These are phyloP conservation scores for Ustilago lituana DNA, from an alignment of 1,284 basidiomycete species.

Conservation along the genomic window DNA sequence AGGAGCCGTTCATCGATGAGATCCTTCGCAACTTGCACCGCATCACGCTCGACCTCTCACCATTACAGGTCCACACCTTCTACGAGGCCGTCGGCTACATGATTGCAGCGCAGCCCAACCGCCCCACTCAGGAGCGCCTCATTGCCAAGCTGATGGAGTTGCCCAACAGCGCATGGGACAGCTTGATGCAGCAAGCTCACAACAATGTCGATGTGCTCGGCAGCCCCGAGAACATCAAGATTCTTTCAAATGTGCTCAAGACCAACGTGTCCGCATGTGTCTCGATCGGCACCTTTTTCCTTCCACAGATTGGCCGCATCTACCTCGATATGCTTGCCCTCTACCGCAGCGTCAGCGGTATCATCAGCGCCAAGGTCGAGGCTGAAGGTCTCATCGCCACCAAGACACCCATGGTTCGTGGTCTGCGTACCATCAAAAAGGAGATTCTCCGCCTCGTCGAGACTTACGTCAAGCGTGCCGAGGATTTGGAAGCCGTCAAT, in stretches of 20 bases:
- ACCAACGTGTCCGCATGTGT: constrained; percentile 98
- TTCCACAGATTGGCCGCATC: constrained; percentile 93
- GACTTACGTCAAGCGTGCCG: constrained; percentile 95
- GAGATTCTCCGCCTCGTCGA: constrained; percentile 95
- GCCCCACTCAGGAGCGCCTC: constrained; percentile 92
- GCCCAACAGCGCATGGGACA: constrained; percentile 98
- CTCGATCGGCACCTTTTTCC: constrained; percentile 95
- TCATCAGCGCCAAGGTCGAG: constrained; percentile 92
- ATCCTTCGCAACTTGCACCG: constrained; percentile 90
- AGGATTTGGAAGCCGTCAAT: constrained; percentile 93
- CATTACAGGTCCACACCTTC: constrained; percentile 78
- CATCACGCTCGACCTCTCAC: constrained; percentile 93
- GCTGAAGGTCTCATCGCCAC: constrained; percentile 85
- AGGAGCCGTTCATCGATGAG: constrained; percentile 98
- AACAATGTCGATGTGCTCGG: constrained; percentile 91
- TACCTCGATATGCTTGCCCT: constrained; percentile 98
- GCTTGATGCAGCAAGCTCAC: constrained; percentile 93
- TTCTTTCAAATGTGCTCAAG: constrained; percentile 95
- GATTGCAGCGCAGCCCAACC: constrained; percentile 99
- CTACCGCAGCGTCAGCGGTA: constrained; percentile 97
- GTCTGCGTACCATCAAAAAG: constrained; percentile 96
- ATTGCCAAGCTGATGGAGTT: constrained; percentile 96
- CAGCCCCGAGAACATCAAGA: constrained; percentile 94
- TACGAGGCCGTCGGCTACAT: constrained; percentile 96
- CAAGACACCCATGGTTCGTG: constrained; percentile 95